Evolutionary conservation across 805 yeast genomes (phyloP).

Genomic region (Nakazawaea wyomingensis): DNA sequence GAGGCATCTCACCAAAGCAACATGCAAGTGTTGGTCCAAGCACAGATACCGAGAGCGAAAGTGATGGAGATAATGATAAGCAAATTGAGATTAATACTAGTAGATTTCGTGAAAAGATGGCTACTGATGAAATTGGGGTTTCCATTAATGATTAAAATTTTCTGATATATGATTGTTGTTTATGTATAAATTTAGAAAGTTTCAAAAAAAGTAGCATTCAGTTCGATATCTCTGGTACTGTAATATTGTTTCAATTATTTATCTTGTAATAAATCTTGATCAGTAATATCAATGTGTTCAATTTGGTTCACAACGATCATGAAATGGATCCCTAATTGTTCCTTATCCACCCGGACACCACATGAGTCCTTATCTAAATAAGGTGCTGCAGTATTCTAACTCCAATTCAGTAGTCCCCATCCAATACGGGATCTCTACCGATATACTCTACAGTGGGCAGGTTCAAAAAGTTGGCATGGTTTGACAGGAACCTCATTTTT

Average conservation of each 20-base stretch:
- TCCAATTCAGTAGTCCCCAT: constrained; percentile 45
- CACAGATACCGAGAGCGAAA: constrained; percentile 14
- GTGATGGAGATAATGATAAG: constrained; percentile 31
- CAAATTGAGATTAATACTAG: constrained; percentile 23
- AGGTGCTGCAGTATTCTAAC: constrained; percentile 44
- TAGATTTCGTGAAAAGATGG: constrained; percentile 20
- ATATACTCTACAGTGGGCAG: constrained; percentile 42
- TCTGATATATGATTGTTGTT: neutral
- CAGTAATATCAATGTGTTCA: neutral
- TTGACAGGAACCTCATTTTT: constrained; percentile 46
- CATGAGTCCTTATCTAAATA: constrained; percentile 52
- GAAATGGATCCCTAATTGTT: constrained; percentile 62
- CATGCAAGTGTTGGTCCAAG: constrained; percentile 18
- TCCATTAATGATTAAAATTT: constrained; percentile 10
- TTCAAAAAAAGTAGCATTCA: constrained; percentile 1
- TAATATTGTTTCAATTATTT: neutral
- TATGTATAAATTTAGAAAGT: constrained; percentile 6
- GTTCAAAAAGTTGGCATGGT: constrained; percentile 50
- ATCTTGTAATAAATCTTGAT: neutral
- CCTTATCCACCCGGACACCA: constrained; percentile 48
- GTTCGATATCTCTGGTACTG: constrained; percentile 1
- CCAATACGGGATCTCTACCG: constrained; percentile 47
- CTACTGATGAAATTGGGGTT: constrained; percentile 8
- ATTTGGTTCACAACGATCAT: constrained; percentile 14
- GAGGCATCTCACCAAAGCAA: constrained; percentile 18